A percentile compares a stretch with the other conserved stretches of the same genome.
phyloP scores from a whole-genome alignment of 2,329 filamentous ascomycete genomes.

The Colletotrichum chrysophilum region DNA sequence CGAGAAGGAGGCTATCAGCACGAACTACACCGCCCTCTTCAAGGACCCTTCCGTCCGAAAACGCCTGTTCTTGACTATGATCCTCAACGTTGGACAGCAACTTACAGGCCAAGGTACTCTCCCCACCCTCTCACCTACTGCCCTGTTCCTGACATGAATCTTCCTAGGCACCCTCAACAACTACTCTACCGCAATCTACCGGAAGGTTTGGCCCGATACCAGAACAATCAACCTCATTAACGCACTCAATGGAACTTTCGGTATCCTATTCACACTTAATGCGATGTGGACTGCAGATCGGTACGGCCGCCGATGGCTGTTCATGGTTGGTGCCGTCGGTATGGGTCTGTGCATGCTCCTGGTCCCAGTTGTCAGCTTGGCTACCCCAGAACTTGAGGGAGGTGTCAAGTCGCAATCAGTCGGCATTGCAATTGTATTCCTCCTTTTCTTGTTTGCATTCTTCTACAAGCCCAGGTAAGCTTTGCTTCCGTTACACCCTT shows the following conservation, averaged over 20 bases:
- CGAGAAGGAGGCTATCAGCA: conserved; percentile 71
- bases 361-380: conserved; percentile 41
- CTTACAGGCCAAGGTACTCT: conserved; percentile 34
- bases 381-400: conserved; percentile 54
- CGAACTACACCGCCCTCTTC: conserved; percentile 68
- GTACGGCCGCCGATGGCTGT: conserved; percentile 68
- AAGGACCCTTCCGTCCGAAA: conserved; percentile 72
- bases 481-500: no score
- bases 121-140: neutral
- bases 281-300: conserved; percentile 72
- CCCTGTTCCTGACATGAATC: neutral
- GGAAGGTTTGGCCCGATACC: conserved; percentile 66
- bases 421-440: conserved; percentile 69
- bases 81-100: conserved; percentile 74
- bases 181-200: conserved; percentile 67
- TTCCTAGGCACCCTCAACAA: conserved; percentile 26
- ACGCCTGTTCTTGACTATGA: conserved; percentile 67
- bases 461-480: conserved; percentile 74
- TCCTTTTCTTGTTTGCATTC: conserved; percentile 69
- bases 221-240: conserved; percentile 70
- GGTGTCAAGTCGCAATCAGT: conserved; percentile 63
- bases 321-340: conserved; percentile 67
- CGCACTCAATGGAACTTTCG: conserved; percentile 69
- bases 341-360: conserved; percentile 71
- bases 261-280: conserved; percentile 72